Conservation (phyloP, 768 basidiomycete genomes). For the Lactarius psammicola region DNA sequence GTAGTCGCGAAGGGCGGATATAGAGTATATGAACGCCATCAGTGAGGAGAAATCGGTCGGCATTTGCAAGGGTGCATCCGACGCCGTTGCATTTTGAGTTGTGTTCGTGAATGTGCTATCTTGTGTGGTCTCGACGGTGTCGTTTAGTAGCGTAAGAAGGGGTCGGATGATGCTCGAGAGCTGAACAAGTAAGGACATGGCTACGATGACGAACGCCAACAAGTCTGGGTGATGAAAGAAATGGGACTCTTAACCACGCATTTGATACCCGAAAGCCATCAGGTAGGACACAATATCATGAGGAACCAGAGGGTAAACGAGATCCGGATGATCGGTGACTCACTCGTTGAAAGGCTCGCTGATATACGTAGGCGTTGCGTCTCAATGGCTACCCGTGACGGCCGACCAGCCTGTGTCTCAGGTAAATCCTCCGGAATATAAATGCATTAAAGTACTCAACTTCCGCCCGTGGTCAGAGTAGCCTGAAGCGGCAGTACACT, state of each 20-base stretch:
- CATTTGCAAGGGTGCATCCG: slow-evolving; percentile 9
- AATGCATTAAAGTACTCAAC: too few relatives aligned
- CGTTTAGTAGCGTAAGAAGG: slow-evolving; percentile 6
- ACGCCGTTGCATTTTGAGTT: slow-evolving; percentile 9
- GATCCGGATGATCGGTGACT: not conserved
- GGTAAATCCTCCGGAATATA: too few relatives aligned
- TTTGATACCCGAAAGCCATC: not conserved
- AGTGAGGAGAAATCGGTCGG: slow-evolving; percentile 37
- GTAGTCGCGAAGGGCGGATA: slow-evolving; percentile 62
- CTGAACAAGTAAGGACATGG: slow-evolving; percentile 10
- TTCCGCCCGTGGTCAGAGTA: too few relatives aligned
- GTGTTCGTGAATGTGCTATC: not conserved
- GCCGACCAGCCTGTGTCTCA: too few relatives aligned
- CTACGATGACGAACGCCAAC: not conserved
- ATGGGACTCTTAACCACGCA: not conserved
- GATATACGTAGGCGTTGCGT: too few relatives aligned
- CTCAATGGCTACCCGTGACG: too few relatives aligned
- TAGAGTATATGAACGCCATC: slow-evolving; percentile 48
- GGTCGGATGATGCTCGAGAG: slow-evolving; percentile 1
- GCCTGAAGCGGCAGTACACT: too few relatives aligned
- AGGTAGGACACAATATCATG: not conserved
- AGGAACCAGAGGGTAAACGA: not conserved
- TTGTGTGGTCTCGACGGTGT: not conserved
- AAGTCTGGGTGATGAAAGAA: not conserved
- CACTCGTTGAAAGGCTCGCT: too few relatives aligned